These are phyloP conservation scores for Papilionanthe hybrid DNA, from an alignment of 116 monocot genomes.

Conservation along the genomic window DNA sequence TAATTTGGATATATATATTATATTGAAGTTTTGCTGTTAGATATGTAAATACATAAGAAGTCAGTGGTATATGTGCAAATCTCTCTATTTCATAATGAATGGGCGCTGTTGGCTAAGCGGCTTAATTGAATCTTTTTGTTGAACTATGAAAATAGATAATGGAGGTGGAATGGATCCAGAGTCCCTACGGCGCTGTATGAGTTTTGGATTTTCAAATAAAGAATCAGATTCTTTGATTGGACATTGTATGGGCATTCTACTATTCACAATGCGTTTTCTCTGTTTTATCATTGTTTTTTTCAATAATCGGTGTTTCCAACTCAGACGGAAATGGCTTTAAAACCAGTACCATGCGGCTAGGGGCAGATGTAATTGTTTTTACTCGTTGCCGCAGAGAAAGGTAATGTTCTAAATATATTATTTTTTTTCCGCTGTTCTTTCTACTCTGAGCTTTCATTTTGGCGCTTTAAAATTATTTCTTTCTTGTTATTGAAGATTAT, in stretches of 20 bases:
- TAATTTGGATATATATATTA: too few relatives aligned
- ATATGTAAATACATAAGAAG: too few relatives aligned
- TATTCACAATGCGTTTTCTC: constrained; percentile 2
- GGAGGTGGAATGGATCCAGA: constrained; percentile 91
- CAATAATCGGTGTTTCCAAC: not conserved
- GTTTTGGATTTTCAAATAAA: constrained; percentile 94
- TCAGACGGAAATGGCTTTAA: constrained; percentile 98
- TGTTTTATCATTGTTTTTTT: constrained; percentile 10
- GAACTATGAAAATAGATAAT: constrained; percentile 40
- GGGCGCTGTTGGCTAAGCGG: not conserved
- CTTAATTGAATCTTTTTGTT: constrained; percentile 6
- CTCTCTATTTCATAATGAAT: not conserved
- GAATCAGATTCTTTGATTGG: constrained; percentile 58
- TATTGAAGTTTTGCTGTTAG: too few relatives aligned
- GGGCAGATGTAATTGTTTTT: constrained; percentile 84
- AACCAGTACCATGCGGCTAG: constrained; percentile 92
- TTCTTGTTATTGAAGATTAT: not conserved
- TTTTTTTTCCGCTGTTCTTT: not conserved
- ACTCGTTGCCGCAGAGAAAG: constrained; percentile 42
- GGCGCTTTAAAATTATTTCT: not conserved
- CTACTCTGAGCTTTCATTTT: not conserved
- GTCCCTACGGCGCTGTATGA: constrained; percentile 74
- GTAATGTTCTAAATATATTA: constrained; percentile 13
- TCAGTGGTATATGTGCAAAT: too few relatives aligned
- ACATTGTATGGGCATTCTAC: constrained; percentile 51